Conservation (phyloP, 495 filamentous ascomycete species). For the Evernia prunastri region DNA sequence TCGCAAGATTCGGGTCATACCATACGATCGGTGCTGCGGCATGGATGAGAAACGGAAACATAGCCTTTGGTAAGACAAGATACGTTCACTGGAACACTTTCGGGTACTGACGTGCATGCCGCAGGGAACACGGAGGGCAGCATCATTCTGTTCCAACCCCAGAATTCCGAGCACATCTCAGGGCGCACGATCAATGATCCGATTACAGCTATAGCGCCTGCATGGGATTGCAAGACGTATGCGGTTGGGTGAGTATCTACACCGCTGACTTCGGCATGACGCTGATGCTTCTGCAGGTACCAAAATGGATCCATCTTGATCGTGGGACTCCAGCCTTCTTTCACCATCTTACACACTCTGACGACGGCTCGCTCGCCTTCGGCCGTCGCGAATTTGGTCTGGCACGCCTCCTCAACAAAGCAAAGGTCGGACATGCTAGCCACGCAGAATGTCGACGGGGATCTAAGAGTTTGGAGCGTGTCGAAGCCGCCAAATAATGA, state of each 20-base stretch:
- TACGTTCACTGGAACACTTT: slow-evolving; percentile 5
- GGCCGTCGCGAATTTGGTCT: slow-evolving; percentile 81
- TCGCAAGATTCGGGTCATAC: slow-evolving; percentile 84
- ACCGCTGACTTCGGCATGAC: slow-evolving; percentile 2
- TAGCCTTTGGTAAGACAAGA: slow-evolving; percentile 74
- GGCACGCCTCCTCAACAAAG: slow-evolving; percentile 94
- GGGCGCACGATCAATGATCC: slow-evolving; percentile 90
- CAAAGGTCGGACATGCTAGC: slow-evolving; percentile 99
- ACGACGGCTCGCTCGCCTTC: slow-evolving; percentile 77
- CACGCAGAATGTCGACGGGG: slow-evolving; percentile 83
- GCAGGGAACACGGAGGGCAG: slow-evolving; percentile 84
- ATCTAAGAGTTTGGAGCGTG: slow-evolving; percentile 94
- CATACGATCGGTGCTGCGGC: slow-evolving; percentile 76
- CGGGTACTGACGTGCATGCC: slow-evolving; percentile 26
- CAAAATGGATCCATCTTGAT: slow-evolving; percentile 92
- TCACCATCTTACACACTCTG: slow-evolving; percentile 90
- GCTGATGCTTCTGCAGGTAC: slow-evolving; percentile 56
- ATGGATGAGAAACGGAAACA: slow-evolving; percentile 97
- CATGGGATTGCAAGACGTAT: slow-evolving; percentile 90
- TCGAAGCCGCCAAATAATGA: slow-evolving; percentile 73
- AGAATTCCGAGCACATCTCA: slow-evolving; percentile 87
- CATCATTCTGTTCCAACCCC: slow-evolving; percentile 89
- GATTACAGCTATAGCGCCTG: slow-evolving; percentile 83
- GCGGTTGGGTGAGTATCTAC: slow-evolving; percentile 72
- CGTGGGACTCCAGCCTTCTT: slow-evolving; percentile 80